A percentile compares a stretch with the other conserved stretches of the same genome.
Evolutionary conservation across 768 basidiomycete genomes (phyloP).

Genomic region (Russula griseocarnosa): DNA sequence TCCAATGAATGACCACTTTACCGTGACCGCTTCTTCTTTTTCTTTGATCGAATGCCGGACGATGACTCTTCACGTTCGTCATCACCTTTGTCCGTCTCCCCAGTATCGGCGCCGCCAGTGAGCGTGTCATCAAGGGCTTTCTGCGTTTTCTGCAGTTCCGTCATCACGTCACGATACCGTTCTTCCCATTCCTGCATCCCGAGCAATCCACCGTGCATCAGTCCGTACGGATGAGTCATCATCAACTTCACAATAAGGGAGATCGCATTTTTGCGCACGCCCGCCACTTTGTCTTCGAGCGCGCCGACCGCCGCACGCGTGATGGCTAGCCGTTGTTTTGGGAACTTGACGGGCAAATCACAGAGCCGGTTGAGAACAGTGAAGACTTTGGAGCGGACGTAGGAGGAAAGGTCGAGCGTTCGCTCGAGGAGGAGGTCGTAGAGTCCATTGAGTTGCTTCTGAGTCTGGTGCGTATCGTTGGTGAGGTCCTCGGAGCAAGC

Average conservation of each 20-base stretch:
- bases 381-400: conserved; percentile 88
- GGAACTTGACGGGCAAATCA: conserved; percentile 74
- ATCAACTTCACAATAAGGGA: conserved; percentile 71
- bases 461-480: conserved; percentile 44
- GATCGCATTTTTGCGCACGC: conserved; percentile 82
- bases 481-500: conserved; percentile 49
- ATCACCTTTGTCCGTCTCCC: conserved; percentile 30
- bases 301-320: conserved; percentile 73
- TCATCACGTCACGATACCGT: conserved; percentile 58
- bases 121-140: conserved; percentile 60
- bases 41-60: conserved; percentile 28
- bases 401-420: conserved; percentile 83
- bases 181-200: conserved; percentile 68
- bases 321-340: conserved; percentile 75
- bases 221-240: conserved; percentile 82
- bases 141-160: conserved; percentile 70
- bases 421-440: conserved; percentile 84
- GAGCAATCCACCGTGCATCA: conserved; percentile 79
- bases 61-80: conserved; percentile 32
- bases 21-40: conserved; percentile 34
- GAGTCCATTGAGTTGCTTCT: conserved; percentile 74
- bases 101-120: conserved; percentile 36
- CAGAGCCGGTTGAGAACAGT: conserved; percentile 70
- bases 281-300: conserved; percentile 85
- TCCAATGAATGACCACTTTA: conserved; percentile 22